Evolutionary conservation across 2,329 filamentous ascomycete species (phyloP), one percentile per base, ranked within the genome.

Genomic region (Colletotrichum endophyticum): DNA sequence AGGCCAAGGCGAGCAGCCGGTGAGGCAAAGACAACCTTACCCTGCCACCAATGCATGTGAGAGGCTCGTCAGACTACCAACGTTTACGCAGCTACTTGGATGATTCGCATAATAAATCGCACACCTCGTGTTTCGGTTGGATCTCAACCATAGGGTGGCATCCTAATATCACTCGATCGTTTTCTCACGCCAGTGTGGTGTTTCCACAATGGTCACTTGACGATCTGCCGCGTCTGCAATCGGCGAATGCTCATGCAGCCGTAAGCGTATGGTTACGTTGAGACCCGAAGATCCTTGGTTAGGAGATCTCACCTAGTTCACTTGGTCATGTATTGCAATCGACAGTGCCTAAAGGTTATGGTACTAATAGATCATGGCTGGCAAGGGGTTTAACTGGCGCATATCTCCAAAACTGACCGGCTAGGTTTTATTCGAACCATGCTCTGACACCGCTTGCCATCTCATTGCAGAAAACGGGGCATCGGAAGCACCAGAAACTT

Each of bases 151-250:
- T 32, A 36, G 22, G 34, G 57, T 70, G 39, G 16, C 66, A 70
- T 57, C 59, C 22, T 22, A 22, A 19, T 30, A 63, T 57, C 44
- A n/a, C 66, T 70, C 72, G 39, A 70, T 64, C 57, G 64, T 70
- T 70, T 68, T 49, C 32, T 71, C 67, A 71, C 49, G 22, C 59
- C 19, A 53, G 15, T 22, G n/a, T 30, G 59, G 25, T 49, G 67
- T 34, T 53, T 32, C 27, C 30, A 59, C 27, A 61, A 7, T 32
- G 57, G 49, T 70, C 72, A 66, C 25, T 71, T 71, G 72, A 74
- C 36, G 59, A 71, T 73, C 66, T 73, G 72, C 72, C 25, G 72
- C 59, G 19, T 39, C 61, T 74, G 59, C 39, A 64, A 70, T 32
- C 57, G 57, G n/a, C n/a, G 44, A 62, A 36, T 28, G 22, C 44